Evolutionary conservation across 106 monocot species (phyloP), one percentile per base, ranked within the genome.

Genomic region (Allium fistulosum): DNA sequence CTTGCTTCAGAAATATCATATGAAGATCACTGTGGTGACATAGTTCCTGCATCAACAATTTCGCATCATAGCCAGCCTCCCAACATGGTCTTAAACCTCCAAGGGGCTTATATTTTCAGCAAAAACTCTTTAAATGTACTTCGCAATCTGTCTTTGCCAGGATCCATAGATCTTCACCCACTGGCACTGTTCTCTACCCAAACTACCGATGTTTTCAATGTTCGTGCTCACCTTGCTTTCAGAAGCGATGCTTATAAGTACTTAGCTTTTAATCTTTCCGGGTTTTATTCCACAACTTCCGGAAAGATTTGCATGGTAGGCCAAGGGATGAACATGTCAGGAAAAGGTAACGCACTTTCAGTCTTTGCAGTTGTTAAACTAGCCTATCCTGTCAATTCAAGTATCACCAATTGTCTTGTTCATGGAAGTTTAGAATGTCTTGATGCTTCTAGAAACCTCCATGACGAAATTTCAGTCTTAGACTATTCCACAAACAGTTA

Each of bases 301-400:
- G 85, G 85, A 15, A 70, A 71, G 22, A 76, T 93, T 12, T 93
- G 93, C 74, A 86, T 84, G 93, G 77, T 83, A 15, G 89, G 88
- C 10, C 58, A 9, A 9, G 52, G 52, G 10, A 10, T 13, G 9
- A 13, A 53, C 52, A 53, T 53, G 52, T 53, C 52, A 53, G 52
- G 10, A 53, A 53, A 75, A 49, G 88, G 89, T 80, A 83, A 57
- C 6, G 0, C 26, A 27, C 53, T 72, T 9, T 49, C 68, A 10
- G 56, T 81, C 62, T 75, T 83, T 51, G 80, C 83, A 46, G 72
- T 81, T 49, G 59, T 93, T 46, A 81, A 73, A 57, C 0, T 1
- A 6, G n/a, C 14, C 17, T 58, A 16, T 58, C 58, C 58, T 7
- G 7, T 14, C 10, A 58, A 16, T 58, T 74, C 83, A 10, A 82